Evolutionary conservation across 2,329 filamentous ascomycete genomes (phyloP), one percentile per base, ranked within the genome.

Genomic region (Penicillium olsonii): DNA sequence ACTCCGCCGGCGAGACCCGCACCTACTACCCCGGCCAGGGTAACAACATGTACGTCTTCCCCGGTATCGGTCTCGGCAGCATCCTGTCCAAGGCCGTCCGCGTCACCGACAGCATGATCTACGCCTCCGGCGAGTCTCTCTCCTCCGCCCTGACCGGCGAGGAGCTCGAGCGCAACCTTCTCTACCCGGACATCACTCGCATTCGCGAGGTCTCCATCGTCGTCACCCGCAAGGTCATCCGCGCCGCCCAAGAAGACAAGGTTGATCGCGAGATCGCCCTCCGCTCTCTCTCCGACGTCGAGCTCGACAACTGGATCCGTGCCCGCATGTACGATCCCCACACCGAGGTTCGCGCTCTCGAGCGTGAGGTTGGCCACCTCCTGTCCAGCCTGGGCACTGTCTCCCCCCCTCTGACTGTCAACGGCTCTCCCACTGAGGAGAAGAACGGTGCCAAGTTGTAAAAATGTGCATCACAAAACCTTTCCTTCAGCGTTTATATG

Each of bases 91-190:
- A 96, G 79, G 83, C 91, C 11, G 85, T 88, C 58, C 85, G 85
- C 62, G 81, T 97, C 60, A 97, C 92, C 5, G 90, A 96, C 70
- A 84, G 87, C 72, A 99, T 99, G 94, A 91, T 99, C 67, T 97
- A 97, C 76, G 91, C 88, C 42, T 92, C 92, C 26, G 94, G 90
- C 22, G 86, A 87, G 34, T 87, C 90, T 4, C 83, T 97, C 17
- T 83, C 90, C 14, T 84, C 84, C 50, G 85, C 87, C 27, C 81
- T 99, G 53, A 91, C 87, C 55, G 79, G 84, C 33, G 87, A 94
- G 54, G 94, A 99, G 77, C 78, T 90, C 64, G 83, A 87, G 48
- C 84, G 86, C 68, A 90, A 90, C 46, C 85, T 95, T 68, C 86
- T 97, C 66, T 97, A 99, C 77, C 94, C 90, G 11, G 84, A 87